phyloP scores from a whole-genome alignment of 1,284 basidiomycete genomes.

The Pascua guehoae region DNA sequence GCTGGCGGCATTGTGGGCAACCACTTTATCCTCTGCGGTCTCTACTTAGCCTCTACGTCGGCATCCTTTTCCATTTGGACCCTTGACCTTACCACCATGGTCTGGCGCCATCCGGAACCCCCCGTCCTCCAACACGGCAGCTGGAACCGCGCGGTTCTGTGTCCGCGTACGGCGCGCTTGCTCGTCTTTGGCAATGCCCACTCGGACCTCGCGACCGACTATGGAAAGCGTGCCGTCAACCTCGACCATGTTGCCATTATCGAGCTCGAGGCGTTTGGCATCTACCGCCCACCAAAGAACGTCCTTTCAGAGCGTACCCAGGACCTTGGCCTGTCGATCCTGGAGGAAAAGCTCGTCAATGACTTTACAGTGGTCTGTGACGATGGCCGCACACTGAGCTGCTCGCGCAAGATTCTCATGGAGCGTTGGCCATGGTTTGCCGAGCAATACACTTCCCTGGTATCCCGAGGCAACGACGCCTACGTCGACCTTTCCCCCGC shows the following conservation, averaged over 20 bases:
- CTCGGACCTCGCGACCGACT: constrained; percentile 84
- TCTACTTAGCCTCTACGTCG: constrained; percentile 79
- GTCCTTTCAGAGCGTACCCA: constrained; percentile 64
- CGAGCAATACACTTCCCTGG: constrained; percentile 56
- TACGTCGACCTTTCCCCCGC: constrained; percentile 35
- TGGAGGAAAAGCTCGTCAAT: constrained; percentile 69
- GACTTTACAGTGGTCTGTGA: constrained; percentile 91
- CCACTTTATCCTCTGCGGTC: constrained; percentile 82
- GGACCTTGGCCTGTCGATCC: constrained; percentile 64
- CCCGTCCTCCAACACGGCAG: constrained; percentile 68
- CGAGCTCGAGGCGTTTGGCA: constrained; percentile 87
- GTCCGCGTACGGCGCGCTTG: constrained; percentile 72
- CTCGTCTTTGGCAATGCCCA: constrained; percentile 83
- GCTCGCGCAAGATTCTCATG: constrained; percentile 74
- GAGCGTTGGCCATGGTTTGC: constrained; percentile 93
- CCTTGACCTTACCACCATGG: constrained; percentile 71
- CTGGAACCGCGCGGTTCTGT: constrained; percentile 83
- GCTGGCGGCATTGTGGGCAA: constrained; percentile 83
- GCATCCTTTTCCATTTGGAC: constrained; percentile 78
- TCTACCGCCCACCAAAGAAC: constrained; percentile 77
- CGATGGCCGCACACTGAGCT: constrained; percentile 76
- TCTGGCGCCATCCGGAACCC: constrained; percentile 82
- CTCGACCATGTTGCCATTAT: constrained; percentile 88
- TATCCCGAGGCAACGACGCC: constrained; percentile 34
- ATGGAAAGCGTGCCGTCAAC: constrained; percentile 80